These are phyloP conservation scores for Fusarium armeniacum DNA, from an alignment of 2,329 filamentous ascomycete genomes.

Conservation along the genomic window DNA sequence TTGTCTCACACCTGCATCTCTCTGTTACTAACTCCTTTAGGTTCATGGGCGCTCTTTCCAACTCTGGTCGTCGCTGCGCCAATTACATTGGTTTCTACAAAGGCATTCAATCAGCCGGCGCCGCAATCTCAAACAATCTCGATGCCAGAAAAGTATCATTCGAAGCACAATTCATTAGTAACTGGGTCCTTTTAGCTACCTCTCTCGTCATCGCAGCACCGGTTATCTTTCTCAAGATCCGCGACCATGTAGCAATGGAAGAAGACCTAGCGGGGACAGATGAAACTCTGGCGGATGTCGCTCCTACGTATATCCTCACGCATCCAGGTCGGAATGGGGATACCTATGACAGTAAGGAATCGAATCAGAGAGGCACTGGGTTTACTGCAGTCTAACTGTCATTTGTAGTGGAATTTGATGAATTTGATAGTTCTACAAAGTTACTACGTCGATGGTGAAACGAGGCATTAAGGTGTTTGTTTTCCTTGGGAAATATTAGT, in stretches of 20 bases:
- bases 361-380: not conserved
- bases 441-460: not conserved
- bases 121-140: slow-evolving; percentile 64
- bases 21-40: slow-evolving; percentile 58
- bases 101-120: slow-evolving; percentile 81
- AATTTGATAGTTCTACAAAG: not conserved
- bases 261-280: slow-evolving; percentile 88
- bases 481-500: too few relatives aligned
- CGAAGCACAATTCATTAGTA: slow-evolving; percentile 77
- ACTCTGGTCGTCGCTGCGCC: slow-evolving; percentile 90
- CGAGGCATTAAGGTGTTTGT: too few relatives aligned
- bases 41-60: slow-evolving; percentile 93
- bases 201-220: slow-evolving; percentile 83
- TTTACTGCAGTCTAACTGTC: slow-evolving; percentile 12
- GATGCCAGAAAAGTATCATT: slow-evolving; percentile 64
- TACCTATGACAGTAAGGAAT: slow-evolving; percentile 10
- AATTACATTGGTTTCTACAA: slow-evolving; percentile 95
- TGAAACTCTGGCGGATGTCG: slow-evolving; percentile 81
- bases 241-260: slow-evolving; percentile 80
- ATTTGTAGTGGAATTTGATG: slow-evolving; percentile 8
- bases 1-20: slow-evolving; percentile 54
- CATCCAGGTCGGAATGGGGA: not conserved
- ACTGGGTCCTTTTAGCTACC: slow-evolving; percentile 80
- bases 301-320: slow-evolving; percentile 6
- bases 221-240: slow-evolving; percentile 82